Evolutionary conservation across 345 rosid species (phyloP), one percentile per base, ranked within the genome.

Genomic region (Psidium guajava): DNA sequence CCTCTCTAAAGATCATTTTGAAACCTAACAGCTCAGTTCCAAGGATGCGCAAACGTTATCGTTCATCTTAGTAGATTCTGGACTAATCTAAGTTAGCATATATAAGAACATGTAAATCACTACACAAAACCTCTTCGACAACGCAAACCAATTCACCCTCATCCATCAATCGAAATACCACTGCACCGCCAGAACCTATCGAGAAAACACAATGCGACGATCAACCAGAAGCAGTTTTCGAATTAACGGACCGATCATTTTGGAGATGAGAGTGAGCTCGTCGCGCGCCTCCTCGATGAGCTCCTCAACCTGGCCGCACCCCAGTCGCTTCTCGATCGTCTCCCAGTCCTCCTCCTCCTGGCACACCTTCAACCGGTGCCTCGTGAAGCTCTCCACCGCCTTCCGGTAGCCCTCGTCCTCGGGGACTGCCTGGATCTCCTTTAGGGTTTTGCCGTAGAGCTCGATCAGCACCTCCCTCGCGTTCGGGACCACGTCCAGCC

Each of bases 221-320:
- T 9, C 50, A 85, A 73, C 16, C 69, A 20, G 8, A 32, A 32
- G 51, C 54, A 12, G 27, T 18, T 82, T 50, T 85, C 27, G n/a
- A 57, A 54, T 21, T 24, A 9, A 91, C 96, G 69, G 49, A 97
- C 99, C 99, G 88, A 96, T 97, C 98, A 97, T 97, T 89, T 94
- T 95, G 6, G 86, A 93, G 81, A 95, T 92, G 89, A 96, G 98
- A n/a, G 91, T 96, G 91, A 96, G 98, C 92, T 97, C 98, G 83
- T 97, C 98, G n/a, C 85, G 90, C 28, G 99, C 99, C 90, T 95
- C 99, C 89, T 97, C 99, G 55, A 97, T 92, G 73, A 97, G 97
- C 93, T 96, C 99, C 89, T 98, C 99, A 82, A 96, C 99, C 92
- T 96, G 98, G 85, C 99, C 99, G 83, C 99, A 96, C 9, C 96